Conservation (phyloP, 179 eudicot species). For the Amaranthus tricolor region DNA sequence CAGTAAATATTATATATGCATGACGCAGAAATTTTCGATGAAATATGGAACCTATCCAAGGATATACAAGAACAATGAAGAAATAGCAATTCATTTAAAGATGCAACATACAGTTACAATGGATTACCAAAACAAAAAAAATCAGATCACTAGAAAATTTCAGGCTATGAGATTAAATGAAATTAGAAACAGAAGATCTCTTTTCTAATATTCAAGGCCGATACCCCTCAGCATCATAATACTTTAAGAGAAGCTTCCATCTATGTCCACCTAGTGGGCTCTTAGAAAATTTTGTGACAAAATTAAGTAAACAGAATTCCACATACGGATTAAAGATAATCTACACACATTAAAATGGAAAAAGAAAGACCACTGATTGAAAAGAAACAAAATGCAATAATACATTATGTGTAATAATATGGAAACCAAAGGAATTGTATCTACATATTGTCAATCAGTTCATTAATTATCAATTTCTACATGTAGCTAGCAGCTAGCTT, state of each 20-base stretch:
- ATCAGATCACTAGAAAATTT: too few relatives aligned
- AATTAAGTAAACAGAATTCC: neutral
- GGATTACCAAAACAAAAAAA: too few relatives aligned
- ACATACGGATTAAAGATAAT: neutral
- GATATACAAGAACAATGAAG: constrained; percentile 4
- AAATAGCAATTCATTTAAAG: neutral
- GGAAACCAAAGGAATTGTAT: too few relatives aligned
- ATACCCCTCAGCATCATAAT: neutral
- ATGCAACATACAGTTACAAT: neutral
- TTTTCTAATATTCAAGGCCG: neutral
- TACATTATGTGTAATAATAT: too few relatives aligned
- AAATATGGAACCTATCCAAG: neutral
- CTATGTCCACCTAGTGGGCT: neutral
- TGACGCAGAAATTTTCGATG: neutral
- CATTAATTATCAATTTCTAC: too few relatives aligned
- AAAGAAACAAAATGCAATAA: too few relatives aligned
- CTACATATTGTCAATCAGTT: too few relatives aligned
- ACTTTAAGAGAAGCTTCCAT: neutral
- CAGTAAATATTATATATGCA: neutral
- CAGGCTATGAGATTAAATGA: neutral
- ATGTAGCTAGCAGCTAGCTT: too few relatives aligned
- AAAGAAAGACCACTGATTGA: neutral
- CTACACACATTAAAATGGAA: neutral
- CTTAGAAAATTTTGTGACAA: neutral
- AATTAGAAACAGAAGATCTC: neutral